Conservation (phyloP, 495 filamentous ascomycete species). For the Neohortaea acidophila region DNA sequence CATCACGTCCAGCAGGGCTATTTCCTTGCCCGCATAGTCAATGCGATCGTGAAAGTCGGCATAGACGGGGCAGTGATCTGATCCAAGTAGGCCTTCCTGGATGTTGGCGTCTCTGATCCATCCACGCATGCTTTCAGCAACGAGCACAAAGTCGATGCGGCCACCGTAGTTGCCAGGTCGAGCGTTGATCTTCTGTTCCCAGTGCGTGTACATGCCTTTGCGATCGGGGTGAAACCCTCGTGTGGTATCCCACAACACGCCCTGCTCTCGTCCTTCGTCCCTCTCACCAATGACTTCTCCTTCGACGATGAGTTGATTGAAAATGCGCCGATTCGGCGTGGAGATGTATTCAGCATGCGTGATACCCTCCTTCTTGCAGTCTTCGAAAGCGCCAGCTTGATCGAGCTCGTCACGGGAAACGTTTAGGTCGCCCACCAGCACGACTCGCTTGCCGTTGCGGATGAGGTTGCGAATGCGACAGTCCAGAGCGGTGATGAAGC, state of each 20-base stretch:
- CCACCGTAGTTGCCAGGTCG: constrained; percentile 83
- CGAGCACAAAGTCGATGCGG: constrained; percentile 86
- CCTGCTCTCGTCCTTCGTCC: constrained; percentile 55
- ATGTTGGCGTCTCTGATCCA: constrained; percentile 88
- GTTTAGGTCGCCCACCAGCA: constrained; percentile 83
- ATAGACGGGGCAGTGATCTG: constrained; percentile 92
- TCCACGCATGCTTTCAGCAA: constrained; percentile 58
- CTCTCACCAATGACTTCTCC: constrained; percentile 54
- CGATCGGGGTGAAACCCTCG: constrained; percentile 65
- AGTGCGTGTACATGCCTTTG: constrained; percentile 88
- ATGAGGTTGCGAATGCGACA: constrained; percentile 68
- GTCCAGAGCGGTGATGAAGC: constrained; percentile 67
- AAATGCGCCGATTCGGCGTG: constrained; percentile 56
- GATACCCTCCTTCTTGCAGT: constrained; percentile 51
- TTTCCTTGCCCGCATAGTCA: constrained; percentile 30
- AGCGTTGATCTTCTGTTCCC: constrained; percentile 75
- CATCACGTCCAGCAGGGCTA: constrained; percentile 57
- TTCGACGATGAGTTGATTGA: constrained; percentile 68
- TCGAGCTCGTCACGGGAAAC: constrained; percentile 64
- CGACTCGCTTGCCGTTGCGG: constrained; percentile 62
- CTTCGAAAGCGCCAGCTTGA: constrained; percentile 51
- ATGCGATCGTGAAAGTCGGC: constrained; percentile 56
- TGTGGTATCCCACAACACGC: constrained; percentile 75
- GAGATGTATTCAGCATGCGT: constrained; percentile 56
- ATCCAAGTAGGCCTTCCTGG: constrained; percentile 88